A percentile compares a stretch with the other conserved stretches of the same genome.
phyloP scores from a whole-genome alignment of 2,329 filamentous ascomycete genomes.

The Thelonectria discophora region DNA sequence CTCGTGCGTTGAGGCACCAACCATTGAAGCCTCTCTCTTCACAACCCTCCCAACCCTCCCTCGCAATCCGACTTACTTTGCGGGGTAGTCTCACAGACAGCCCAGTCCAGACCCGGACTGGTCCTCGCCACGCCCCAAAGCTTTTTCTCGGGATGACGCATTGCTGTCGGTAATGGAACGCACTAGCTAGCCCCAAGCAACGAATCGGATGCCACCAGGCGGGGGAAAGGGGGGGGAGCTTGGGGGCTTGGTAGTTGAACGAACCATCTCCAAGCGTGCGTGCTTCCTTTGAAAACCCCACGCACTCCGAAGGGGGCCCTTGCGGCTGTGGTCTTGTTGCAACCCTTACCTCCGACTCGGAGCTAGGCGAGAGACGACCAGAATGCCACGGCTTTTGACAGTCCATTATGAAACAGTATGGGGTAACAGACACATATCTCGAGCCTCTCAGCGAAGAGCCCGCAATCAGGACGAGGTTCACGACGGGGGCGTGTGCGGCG shows the following conservation, averaged over 20 bases:
- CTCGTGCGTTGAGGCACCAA: neutral
- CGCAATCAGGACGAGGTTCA: neutral
- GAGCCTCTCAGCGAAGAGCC: conserved; percentile 38
- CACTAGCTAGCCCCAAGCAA: conserved; percentile 16
- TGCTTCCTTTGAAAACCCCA: conserved; percentile 3
- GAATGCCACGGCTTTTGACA: conserved; percentile 6
- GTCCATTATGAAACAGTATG: conserved; percentile 45
- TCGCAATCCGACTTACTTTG: conserved; percentile 2
- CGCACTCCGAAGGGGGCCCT: neutral
- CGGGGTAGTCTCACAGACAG: conserved; percentile 23
- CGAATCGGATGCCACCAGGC: conserved; percentile 34
- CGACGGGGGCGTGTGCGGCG: neutral
- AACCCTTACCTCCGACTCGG: conserved; percentile 16
- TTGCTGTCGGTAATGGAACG: conserved; percentile 40
- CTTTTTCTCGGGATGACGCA: conserved; percentile 40
- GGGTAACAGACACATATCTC: conserved; percentile 42
- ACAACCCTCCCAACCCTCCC: too few species aligned
- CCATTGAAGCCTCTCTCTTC: neutral
- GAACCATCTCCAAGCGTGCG: conserved; percentile 23
- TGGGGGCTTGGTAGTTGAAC: neutral
- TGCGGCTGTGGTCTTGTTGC: too few species aligned
- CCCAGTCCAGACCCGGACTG: conserved; percentile 5
- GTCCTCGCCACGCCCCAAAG: conserved; percentile 27
- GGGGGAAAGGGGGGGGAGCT: too few species aligned
- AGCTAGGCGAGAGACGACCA: conserved; percentile 8